Evolutionary conservation across 495 filamentous ascomycete species (phyloP).

Genomic region (Tetracladium setigerum): DNA sequence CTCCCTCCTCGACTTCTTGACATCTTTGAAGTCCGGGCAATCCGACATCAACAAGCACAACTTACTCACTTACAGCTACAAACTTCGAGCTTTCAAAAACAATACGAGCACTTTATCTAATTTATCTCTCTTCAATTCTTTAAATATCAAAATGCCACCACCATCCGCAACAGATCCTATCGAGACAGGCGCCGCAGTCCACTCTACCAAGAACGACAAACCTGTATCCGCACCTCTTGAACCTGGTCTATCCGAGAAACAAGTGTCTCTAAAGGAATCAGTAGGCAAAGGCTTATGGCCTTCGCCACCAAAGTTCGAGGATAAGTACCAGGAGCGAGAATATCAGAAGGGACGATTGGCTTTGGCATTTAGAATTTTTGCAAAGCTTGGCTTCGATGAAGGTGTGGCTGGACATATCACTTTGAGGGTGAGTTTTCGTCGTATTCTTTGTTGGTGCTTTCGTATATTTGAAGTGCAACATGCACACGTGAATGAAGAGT

Average conservation of each 20-base stretch:
- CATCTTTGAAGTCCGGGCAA: no score
- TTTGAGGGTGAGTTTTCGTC: constrained; percentile 28
- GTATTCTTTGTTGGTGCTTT: background rate
- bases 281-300: constrained; percentile 1
- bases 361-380: constrained; percentile 63
- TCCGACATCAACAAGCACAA: no score
- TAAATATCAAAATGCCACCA: constrained; percentile 15
- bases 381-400: constrained; percentile 55
- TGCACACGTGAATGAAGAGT: no score
- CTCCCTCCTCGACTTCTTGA: no score
- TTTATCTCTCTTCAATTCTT: no score
- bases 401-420: constrained; percentile 56
- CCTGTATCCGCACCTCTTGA: constrained; percentile 14
- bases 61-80: no score
- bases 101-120: no score
- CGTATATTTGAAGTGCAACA: no score
- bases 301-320: constrained; percentile 45
- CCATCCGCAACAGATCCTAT: constrained; percentile 11
- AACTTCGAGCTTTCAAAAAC: no score
- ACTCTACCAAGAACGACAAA: constrained; percentile 1
- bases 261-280: constrained; percentile 4
- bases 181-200: constrained; percentile 4
- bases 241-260: constrained; percentile 8
- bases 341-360: constrained; percentile 61
- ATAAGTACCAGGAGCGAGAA: constrained; percentile 53